phyloP scores from a whole-genome alignment of 2,329 filamentous ascomycete genomes.

The Colletotrichum tamarilloi region DNA sequence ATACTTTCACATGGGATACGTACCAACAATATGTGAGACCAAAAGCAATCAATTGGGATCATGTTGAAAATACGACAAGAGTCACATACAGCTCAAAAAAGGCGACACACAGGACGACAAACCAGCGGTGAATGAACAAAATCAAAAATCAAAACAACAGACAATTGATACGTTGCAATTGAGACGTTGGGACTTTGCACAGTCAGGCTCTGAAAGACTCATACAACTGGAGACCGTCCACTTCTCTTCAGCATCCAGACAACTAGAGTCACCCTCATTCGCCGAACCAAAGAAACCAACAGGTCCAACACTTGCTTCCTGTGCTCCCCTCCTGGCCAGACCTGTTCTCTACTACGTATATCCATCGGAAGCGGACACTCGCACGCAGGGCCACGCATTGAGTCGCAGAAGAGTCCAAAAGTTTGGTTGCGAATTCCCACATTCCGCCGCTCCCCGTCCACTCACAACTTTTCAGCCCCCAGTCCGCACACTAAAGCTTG shows the following conservation, averaged over 20 bases:
- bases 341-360: neutral
- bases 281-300: neutral
- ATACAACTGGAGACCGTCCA: neutral
- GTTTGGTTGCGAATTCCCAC: constrained; percentile 5
- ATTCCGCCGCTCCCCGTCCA: constrained; percentile 28
- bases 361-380: neutral
- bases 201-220: neutral
- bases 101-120: neutral
- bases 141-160: neutral
- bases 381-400: neutral
- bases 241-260: neutral
- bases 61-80: neutral
- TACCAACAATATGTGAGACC: neutral
- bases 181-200: neutral
- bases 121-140: constrained; percentile 1
- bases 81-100: neutral
- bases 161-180: neutral
- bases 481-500: neutral
- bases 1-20: neutral
- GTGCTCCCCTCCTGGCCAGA: neutral
- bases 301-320: neutral
- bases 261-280: neutral
- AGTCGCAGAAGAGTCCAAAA: neutral
- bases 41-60: neutral
- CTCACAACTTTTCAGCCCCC: neutral